Percentiles rank a stretch among this genome's conserved stretches.
These are phyloP conservation scores for Agrocybe praecox DNA, from an alignment of 768 basidiomycete genomes.

Conservation along the genomic window DNA sequence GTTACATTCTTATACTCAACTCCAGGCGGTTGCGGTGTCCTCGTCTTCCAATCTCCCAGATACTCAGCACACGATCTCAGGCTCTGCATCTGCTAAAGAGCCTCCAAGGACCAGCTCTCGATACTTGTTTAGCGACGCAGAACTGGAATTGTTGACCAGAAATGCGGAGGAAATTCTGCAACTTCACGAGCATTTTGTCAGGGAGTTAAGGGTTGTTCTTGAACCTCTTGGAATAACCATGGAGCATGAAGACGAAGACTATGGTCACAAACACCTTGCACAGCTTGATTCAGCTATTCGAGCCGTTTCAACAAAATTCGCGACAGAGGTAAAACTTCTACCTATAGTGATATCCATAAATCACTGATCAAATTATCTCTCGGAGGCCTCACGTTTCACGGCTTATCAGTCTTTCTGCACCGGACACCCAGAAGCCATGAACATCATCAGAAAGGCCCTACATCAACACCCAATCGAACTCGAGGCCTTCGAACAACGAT, in stretches of 20 bases:
- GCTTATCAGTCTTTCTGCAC: slow-evolving; percentile 89
- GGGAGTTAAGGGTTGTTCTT: slow-evolving; percentile 51
- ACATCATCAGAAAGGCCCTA: slow-evolving; percentile 68
- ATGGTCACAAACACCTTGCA: slow-evolving; percentile 20
- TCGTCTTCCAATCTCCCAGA: slow-evolving; percentile 29
- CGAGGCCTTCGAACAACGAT: slow-evolving; percentile 82
- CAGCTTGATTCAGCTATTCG: slow-evolving; percentile 49
- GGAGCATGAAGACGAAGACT: slow-evolving; percentile 23
- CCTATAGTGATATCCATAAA: neutral
- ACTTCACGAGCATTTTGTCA: slow-evolving; percentile 70
- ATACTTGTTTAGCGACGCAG: slow-evolving; percentile 57
- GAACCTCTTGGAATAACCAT: slow-evolving; percentile 53
- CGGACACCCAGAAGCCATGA: slow-evolving; percentile 80
- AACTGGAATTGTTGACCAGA: slow-evolving; percentile 61
- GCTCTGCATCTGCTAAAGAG: slow-evolving; percentile 22
- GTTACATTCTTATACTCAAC: slow-evolving; percentile 43
- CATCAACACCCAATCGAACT: slow-evolving; percentile 72
- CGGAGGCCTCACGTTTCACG: slow-evolving; percentile 73
- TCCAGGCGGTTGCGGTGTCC: slow-evolving; percentile 29
- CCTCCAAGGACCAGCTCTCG: slow-evolving; percentile 37
- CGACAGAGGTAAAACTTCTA: slow-evolving; percentile 48
- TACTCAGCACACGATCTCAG: slow-evolving; percentile 17
- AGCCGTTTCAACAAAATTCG: slow-evolving; percentile 57
- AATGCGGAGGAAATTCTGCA: slow-evolving; percentile 70
- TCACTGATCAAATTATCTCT: neutral